Conservation (phyloP, 176 grass and related monocot species). For the Oryza officinalis region DNA sequence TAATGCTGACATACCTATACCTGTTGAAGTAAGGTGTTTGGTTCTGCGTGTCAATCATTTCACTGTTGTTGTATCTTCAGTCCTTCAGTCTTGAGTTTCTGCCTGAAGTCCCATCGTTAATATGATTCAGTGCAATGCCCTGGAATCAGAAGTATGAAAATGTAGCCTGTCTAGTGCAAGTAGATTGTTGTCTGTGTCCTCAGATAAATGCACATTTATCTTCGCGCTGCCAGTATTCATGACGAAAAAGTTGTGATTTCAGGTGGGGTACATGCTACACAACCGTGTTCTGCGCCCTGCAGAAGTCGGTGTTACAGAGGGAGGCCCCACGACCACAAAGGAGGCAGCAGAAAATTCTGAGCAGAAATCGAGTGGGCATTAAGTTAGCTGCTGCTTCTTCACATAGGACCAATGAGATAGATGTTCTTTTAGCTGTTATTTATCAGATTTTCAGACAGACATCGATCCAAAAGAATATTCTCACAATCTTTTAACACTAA, state of each 20-base stretch:
- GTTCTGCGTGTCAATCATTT: background rate
- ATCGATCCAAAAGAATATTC: background rate
- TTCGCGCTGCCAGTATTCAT: background rate
- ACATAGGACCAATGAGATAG: background rate
- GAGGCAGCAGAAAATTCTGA: slow-evolving; percentile 19
- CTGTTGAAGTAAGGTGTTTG: background rate
- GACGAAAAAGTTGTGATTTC: slow-evolving; percentile 13
- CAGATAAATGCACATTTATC: background rate
- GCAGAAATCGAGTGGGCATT: slow-evolving; percentile 30
- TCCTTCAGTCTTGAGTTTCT: background rate
- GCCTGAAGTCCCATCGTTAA: background rate
- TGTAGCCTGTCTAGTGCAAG: background rate
- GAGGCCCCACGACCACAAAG: background rate
- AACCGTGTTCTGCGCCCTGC: slow-evolving; percentile 70
- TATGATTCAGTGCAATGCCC: background rate
- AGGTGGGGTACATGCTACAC: slow-evolving; percentile 70
- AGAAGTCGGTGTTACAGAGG: slow-evolving; percentile 56
- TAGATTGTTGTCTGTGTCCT: background rate
- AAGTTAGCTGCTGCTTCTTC: background rate
- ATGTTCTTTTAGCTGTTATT: slow-evolving; percentile 2
- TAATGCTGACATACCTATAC: background rate
- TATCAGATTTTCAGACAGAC: background rate
- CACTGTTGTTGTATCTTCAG: background rate
- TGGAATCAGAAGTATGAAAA: background rate
- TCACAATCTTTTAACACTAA: background rate